These are phyloP conservation scores for Baorangia bicolor DNA, from an alignment of 768 basidiomycete genomes.

Conservation along the genomic window DNA sequence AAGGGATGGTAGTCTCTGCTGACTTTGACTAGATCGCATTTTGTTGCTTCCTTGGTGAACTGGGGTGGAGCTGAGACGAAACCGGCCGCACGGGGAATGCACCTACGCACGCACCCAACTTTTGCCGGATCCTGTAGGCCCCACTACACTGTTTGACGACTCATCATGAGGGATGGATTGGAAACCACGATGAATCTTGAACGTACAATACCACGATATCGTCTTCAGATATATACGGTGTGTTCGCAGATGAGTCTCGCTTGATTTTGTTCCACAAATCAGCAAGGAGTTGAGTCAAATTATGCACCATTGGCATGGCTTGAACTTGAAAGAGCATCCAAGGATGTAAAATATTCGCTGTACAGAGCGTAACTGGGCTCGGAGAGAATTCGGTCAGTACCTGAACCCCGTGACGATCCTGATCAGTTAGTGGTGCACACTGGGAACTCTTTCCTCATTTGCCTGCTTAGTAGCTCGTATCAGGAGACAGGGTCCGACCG, in stretches of 20 bases:
- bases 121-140: slow-evolving; percentile 20
- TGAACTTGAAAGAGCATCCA: neutral
- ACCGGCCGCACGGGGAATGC: neutral
- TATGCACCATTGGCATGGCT: neutral
- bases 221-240: slow-evolving; percentile 5
- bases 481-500: too few relatives aligned
- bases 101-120: slow-evolving; percentile 16
- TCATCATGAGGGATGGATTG: neutral
- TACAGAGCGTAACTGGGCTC: neutral
- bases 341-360: neutral
- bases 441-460: too few relatives aligned
- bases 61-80: neutral
- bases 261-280: slow-evolving; percentile 15
- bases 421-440: too few relatives aligned
- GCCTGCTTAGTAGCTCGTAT: too few relatives aligned
- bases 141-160: slow-evolving; percentile 8
- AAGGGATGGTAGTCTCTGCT: neutral
- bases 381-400: too few relatives aligned
- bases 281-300: neutral
- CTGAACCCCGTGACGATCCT: too few relatives aligned
- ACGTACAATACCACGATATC: slow-evolving; percentile 25
- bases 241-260: neutral
- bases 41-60: slow-evolving; percentile 17
- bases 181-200: neutral
- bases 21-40: neutral